phyloP scores from a whole-genome alignment of 2,329 filamentous ascomycete genomes.

The Magnaporthiopsis rhizophila region DNA sequence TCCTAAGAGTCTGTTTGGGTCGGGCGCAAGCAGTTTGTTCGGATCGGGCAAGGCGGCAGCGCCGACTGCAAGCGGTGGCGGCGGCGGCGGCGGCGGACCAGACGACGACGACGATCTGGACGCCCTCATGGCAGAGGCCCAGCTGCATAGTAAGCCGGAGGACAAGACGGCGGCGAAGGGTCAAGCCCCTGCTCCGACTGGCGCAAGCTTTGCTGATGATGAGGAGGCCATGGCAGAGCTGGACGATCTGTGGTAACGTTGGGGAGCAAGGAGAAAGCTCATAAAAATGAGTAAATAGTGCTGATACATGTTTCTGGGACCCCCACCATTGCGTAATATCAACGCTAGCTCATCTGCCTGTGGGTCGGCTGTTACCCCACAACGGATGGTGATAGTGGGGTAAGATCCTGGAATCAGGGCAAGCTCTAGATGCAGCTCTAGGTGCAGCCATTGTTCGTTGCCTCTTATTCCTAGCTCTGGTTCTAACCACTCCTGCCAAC shows the following conservation, averaged over 20 bases:
- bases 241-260: constrained; percentile 42
- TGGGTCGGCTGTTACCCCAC: neutral
- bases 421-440: neutral
- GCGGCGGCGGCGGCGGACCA: neutral
- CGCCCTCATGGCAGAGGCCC: constrained; percentile 25
- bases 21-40: constrained; percentile 19
- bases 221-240: constrained; percentile 62
- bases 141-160: constrained; percentile 6
- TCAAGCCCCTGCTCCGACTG: neutral
- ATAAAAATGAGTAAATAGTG: neutral
- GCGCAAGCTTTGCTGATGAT: constrained; percentile 48
- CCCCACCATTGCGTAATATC: neutral
- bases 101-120: constrained; percentile 21
- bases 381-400: neutral
- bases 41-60: constrained; percentile 6
- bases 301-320: neutral
- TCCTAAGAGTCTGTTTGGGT: constrained; percentile 21
- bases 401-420: neutral
- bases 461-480: too few relatives aligned
- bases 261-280: too few relatives aligned
- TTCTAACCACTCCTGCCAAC: too few relatives aligned
- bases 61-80: neutral
- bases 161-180: neutral
- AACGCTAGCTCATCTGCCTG: neutral
- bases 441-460: too few relatives aligned